Base-by-base conservation (phyloP, 805 yeast genomes). In the Starmerella bombi region DNA sequence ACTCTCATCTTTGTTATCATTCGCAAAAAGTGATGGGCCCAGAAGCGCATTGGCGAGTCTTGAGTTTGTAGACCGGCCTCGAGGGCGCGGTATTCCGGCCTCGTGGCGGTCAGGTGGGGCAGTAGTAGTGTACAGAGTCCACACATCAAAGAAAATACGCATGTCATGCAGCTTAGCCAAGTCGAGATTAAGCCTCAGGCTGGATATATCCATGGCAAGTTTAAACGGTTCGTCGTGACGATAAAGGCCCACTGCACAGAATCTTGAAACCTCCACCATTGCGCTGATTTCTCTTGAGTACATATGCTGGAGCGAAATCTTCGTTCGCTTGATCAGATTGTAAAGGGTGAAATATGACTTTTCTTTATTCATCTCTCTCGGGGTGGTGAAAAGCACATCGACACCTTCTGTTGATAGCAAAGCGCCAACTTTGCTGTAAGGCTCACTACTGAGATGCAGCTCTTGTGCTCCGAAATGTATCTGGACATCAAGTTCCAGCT, bases 271-370 rank as follows among this genome's bases (percentile, higher is more conserved):
- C 27, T 38, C 45, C 4, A 35, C 32, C 40, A 37, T 41, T 25
- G 93, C 93, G 64, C 94, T 84, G 0, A 80, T 70, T 47, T 84
- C 94, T 46, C 94, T 72, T 0, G 97, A 88, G 55, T 83, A 91
- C 14, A 82, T 75, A 58, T 91, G 98, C 53, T 84, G 94, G 27
- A 91, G 62, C 0, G 86, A 75, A 0, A 88, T 80, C 17, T 71
- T 65, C 3, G 84, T 59, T 2, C 72, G 66, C n/a, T 67, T 65
- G 15, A 84, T 46, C 14, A 68, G 65, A 2, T 75, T 55, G 0
- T 74, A 56, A 3, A 71, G 57, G 2, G 70, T 58, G 9, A 75
- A 43, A 3, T 69, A 64, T 22, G 65, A 40, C 5, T 51, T 51
- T 3, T 36, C 42, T 2, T 14, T 32, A 1, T 40, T 36, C 14